Evolutionary conservation across 2,329 filamentous ascomycete species (phyloP).

Genomic region (Microdochium paspali): DNA sequence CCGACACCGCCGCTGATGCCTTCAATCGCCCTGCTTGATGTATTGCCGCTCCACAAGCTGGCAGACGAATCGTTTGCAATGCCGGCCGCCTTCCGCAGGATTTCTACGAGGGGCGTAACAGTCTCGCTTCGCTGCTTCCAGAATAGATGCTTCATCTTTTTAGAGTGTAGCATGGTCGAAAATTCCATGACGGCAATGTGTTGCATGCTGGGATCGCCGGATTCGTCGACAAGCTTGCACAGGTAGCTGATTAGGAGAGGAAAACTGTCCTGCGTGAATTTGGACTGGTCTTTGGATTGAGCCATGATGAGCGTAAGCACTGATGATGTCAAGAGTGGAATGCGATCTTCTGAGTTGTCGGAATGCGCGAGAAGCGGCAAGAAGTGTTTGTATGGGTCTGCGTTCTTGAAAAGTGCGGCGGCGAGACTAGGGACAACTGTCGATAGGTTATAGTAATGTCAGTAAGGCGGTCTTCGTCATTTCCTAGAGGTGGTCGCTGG

Average conservation of each 20-base stretch:
- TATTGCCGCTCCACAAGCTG: slow-evolving; percentile 50
- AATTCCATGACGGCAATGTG: slow-evolving; percentile 93
- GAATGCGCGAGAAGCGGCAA: slow-evolving; percentile 75
- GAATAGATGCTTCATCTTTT: slow-evolving; percentile 68
- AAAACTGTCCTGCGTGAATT: slow-evolving; percentile 61
- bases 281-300: slow-evolving; percentile 51
- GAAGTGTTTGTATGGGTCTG: slow-evolving; percentile 74
- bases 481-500: too few species aligned
- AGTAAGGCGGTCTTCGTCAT: not conserved
- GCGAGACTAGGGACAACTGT: slow-evolving; percentile 67
- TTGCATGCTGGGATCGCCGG: slow-evolving; percentile 74
- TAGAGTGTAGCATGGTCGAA: slow-evolving; percentile 72
- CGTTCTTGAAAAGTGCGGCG: slow-evolving; percentile 63
- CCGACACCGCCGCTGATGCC: slow-evolving; percentile 74
- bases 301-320: slow-evolving; percentile 75
- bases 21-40: slow-evolving; percentile 46
- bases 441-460: slow-evolving; percentile 3
- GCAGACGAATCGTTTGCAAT: slow-evolving; percentile 53
- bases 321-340: slow-evolving; percentile 82
- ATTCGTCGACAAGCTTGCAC: slow-evolving; percentile 70
- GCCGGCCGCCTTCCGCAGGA: slow-evolving; percentile 71
- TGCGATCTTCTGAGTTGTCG: slow-evolving; percentile 64
- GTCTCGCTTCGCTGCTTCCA: slow-evolving; percentile 89
- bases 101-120: slow-evolving; percentile 69
- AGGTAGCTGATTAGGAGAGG: slow-evolving; percentile 81